Conservation (phyloP, 768 basidiomycete species). For the Phanerochaete carnosa region DNA sequence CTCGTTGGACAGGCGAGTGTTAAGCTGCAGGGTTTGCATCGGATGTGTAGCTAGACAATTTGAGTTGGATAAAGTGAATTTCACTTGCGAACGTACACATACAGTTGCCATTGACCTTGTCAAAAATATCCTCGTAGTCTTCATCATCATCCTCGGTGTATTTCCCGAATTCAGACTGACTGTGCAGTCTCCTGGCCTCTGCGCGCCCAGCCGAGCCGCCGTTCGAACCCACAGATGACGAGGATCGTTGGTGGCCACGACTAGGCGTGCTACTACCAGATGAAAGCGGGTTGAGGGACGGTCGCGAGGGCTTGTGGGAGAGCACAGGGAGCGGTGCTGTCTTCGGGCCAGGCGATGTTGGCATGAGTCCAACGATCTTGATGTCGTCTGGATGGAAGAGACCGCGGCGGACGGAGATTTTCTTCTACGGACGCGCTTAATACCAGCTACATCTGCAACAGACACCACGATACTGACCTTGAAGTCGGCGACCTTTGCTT, state of each 20-base stretch:
- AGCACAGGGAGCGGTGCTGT: slow-evolving; percentile 66
- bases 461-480: slow-evolving; percentile 45
- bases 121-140: slow-evolving; percentile 96
- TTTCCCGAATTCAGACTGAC: slow-evolving; percentile 70
- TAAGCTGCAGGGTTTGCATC: slow-evolving; percentile 77
- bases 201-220: slow-evolving; percentile 62
- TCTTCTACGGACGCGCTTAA: slow-evolving; percentile 41
- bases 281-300: slow-evolving; percentile 46
- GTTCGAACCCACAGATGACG: slow-evolving; percentile 23
- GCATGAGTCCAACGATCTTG: slow-evolving; percentile 62
- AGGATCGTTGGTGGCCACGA: slow-evolving; percentile 52
- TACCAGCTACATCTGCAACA: not conserved
- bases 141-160: slow-evolving; percentile 88
- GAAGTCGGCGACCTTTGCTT: slow-evolving; percentile 81
- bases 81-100: slow-evolving; percentile 25
- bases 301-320: slow-evolving; percentile 49
- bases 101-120: slow-evolving; percentile 67
- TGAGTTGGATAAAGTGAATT: slow-evolving; percentile 8
- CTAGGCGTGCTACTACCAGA: slow-evolving; percentile 19
- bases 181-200: slow-evolving; percentile 53
- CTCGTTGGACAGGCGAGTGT: slow-evolving; percentile 81
- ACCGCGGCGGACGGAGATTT: slow-evolving; percentile 67
- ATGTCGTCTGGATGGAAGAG: slow-evolving; percentile 90
- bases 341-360: slow-evolving; percentile 51
- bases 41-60: slow-evolving; percentile 46